A percentile compares a stretch with the other conserved stretches of the same genome.
These are phyloP conservation scores for Kokia cookei DNA, from an alignment of 441 rosid genomes.

Conservation along the genomic window DNA sequence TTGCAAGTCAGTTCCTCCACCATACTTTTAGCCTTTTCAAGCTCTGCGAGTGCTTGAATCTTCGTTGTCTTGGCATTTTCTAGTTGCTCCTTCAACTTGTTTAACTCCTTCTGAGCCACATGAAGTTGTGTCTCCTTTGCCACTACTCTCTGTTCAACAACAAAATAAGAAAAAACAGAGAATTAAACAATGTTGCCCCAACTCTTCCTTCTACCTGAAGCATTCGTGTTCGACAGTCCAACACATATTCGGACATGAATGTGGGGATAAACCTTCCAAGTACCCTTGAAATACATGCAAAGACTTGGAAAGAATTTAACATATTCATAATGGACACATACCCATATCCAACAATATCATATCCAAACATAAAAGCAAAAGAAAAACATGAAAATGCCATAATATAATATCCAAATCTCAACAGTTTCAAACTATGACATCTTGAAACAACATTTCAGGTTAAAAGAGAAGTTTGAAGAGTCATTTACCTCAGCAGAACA, in stretches of 20 bases:
- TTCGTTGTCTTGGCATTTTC: constrained; percentile 69
- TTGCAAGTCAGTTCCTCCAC: constrained; percentile 63
- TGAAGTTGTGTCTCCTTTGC: constrained; percentile 90
- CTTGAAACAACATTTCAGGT: not conserved
- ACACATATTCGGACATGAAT: not conserved
- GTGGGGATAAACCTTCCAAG: not conserved
- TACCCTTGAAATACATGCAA: not conserved
- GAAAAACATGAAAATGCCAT: not conserved
- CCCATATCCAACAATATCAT: not conserved
- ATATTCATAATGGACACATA: not conserved
- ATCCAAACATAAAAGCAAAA: not conserved
- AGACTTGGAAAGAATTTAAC: not conserved
- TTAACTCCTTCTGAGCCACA: constrained; percentile 73
- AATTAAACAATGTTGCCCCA: not conserved
- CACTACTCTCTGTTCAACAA: constrained; percentile 47
- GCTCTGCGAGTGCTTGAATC: constrained; percentile 65
- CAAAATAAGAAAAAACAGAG: not conserved
- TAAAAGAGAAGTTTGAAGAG: not conserved
- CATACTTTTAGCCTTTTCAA: constrained; percentile 60
- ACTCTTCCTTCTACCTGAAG: not conserved
- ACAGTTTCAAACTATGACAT: not conserved
- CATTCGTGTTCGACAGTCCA: not conserved
- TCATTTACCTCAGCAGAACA: constrained; percentile 75
- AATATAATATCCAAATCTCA: not conserved
- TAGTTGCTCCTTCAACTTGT: constrained; percentile 65